Conservation (phyloP, 2,329 filamentous ascomycete species). For the Xylariales sp. region DNA sequence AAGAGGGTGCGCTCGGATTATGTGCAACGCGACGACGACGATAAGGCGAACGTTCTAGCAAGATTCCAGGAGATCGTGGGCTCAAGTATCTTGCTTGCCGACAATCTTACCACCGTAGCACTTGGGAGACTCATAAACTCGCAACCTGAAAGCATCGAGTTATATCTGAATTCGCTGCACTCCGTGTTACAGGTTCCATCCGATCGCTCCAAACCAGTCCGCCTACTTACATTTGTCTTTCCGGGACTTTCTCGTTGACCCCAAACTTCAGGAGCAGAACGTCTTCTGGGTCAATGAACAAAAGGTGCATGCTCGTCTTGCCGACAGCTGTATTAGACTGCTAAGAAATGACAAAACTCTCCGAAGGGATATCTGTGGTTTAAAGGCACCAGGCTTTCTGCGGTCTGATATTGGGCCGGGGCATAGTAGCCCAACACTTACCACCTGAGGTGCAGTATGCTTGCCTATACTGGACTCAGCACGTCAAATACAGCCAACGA, state of each 20-base stretch:
- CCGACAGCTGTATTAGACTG: not conserved
- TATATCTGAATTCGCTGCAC: not conserved
- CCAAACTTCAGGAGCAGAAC: no score
- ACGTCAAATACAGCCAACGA: slow-evolving; percentile 20
- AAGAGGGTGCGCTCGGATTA: not conserved
- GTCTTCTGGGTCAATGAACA: slow-evolving; percentile 5
- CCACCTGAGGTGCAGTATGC: slow-evolving; percentile 31
- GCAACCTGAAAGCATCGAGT: not conserved
- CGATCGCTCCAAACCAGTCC: not conserved
- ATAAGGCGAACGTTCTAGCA: not conserved
- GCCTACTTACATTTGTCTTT: slow-evolving; percentile 3
- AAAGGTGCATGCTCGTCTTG: not conserved
- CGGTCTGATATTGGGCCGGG: slow-evolving; percentile 16
- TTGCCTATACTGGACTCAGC: slow-evolving; percentile 33
- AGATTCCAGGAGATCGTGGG: not conserved
- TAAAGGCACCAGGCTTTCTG: slow-evolving; percentile 18
- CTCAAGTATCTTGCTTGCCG: not conserved
- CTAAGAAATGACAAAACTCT: not conserved
- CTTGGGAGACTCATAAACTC: not conserved
- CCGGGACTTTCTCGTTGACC: slow-evolving; percentile 5
- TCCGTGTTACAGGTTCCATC: not conserved
- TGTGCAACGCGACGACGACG: no score
- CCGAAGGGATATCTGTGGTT: slow-evolving; percentile 2
- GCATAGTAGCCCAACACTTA: slow-evolving; percentile 16
- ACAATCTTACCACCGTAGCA: not conserved